Evolutionary conservation across 495 filamentous ascomycete species (phyloP).

Genomic region (Aspergillus hancockii): DNA sequence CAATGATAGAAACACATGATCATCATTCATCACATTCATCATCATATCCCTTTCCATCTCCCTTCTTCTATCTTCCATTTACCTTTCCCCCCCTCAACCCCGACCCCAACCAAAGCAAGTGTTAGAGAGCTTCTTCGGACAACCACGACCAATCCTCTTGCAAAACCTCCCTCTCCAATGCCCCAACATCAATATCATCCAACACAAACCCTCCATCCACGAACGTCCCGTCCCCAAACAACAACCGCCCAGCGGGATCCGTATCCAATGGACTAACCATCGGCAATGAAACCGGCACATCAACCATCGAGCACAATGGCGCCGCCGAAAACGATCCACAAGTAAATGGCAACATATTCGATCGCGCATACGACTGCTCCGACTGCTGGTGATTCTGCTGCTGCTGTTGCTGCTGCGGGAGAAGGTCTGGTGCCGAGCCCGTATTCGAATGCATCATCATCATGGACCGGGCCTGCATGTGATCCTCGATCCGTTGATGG

Average conservation of each 20-base stretch:
- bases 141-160: constrained; percentile 24
- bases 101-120: neutral
- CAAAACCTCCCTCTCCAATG: constrained; percentile 12
- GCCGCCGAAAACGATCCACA: constrained; percentile 12
- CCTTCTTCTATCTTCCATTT: neutral
- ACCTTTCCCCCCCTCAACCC: neutral
- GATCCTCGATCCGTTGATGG: neutral
- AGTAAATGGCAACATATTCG: constrained; percentile 1
- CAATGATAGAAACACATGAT: neutral
- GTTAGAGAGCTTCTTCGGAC: constrained; percentile 14
- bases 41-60: neutral
- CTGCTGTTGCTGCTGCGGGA: constrained; percentile 7
- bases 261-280: constrained; percentile 18
- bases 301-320: constrained; percentile 13
- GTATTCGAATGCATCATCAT: constrained; percentile 9
- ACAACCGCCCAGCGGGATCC: neutral
- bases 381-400: neutral
- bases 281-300: constrained; percentile 18
- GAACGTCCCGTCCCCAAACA: neutral
- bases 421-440: constrained; percentile 3
- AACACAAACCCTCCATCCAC: constrained; percentile 10
- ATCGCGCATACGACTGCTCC: neutral
- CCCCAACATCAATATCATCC: constrained; percentile 18
- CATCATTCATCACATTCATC: neutral
- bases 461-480: neutral